Percentiles rank a stretch among this genome's conserved stretches.
Evolutionary conservation across 495 filamentous ascomycete genomes (phyloP).

Genomic region (Aspergillus egyptiacus): DNA sequence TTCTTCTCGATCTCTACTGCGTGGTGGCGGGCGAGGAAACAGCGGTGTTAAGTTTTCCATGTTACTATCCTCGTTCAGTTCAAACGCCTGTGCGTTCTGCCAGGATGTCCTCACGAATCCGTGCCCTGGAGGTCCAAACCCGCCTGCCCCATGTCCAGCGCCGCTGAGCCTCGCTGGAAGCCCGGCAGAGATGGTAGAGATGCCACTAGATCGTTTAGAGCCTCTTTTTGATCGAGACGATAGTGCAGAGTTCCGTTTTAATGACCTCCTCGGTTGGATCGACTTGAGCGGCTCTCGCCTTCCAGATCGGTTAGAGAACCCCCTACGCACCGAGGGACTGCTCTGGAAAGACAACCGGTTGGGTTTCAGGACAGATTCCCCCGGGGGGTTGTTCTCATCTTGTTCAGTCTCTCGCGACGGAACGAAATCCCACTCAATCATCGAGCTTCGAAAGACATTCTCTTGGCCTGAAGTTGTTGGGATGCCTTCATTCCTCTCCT

Average conservation of each 20-base stretch:
- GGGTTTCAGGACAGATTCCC: slow-evolving; percentile 13
- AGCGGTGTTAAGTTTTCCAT: slow-evolving; percentile 33
- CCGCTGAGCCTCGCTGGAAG: slow-evolving; percentile 40
- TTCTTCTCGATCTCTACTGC: slow-evolving; percentile 27
- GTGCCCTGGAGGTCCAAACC: slow-evolving; percentile 41
- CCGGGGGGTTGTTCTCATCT: slow-evolving; percentile 24
- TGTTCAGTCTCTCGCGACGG: slow-evolving; percentile 21
- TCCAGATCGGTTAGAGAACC: slow-evolving; percentile 26
- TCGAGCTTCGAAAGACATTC: slow-evolving; percentile 26
- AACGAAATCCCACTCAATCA: slow-evolving; percentile 27
- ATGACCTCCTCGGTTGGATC: slow-evolving; percentile 35
- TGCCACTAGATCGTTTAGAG: slow-evolving; percentile 43
- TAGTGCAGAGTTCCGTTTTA: slow-evolving; percentile 38
- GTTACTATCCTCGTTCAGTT: slow-evolving; percentile 37
- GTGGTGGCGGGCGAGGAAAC: slow-evolving; percentile 37
- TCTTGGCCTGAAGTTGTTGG: slow-evolving; percentile 19
- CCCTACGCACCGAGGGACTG: slow-evolving; percentile 30
- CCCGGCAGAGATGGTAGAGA: slow-evolving; percentile 34
- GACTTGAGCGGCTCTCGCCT: slow-evolving; percentile 36
- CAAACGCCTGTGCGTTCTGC: slow-evolving; percentile 38
- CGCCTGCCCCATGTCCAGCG: slow-evolving; percentile 45
- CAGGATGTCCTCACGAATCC: slow-evolving; percentile 43
- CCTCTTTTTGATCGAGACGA: slow-evolving; percentile 37
- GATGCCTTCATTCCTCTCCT: slow-evolving; percentile 20
- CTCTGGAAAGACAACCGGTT: slow-evolving; percentile 30